Conservation (phyloP, 2,329 filamentous ascomycete species). For the Ophiocordyceps robertsii region DNA sequence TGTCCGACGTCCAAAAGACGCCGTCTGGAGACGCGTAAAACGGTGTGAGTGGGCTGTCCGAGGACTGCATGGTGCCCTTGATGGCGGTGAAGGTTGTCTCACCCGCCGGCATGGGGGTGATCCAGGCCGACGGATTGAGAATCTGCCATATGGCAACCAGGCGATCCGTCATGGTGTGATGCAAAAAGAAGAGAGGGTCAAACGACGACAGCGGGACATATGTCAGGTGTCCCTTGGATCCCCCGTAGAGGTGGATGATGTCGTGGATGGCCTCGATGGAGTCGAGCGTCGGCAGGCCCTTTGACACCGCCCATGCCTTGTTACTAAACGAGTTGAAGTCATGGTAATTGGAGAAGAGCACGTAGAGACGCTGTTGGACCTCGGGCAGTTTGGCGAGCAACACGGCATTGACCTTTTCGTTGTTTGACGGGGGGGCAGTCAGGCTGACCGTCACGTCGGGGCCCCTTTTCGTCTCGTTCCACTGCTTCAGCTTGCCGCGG, state of each 20-base stretch:
- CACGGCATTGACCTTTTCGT: constrained; percentile 38
- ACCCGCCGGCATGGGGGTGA: constrained; percentile 39
- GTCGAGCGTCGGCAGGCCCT: constrained; percentile 38
- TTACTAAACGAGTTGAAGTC: constrained; percentile 59
- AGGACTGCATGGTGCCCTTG: constrained; percentile 38
- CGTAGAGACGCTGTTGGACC: constrained; percentile 51
- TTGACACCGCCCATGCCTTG: constrained; percentile 43
- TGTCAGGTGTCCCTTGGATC: constrained; percentile 52
- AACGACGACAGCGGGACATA: constrained; percentile 62
- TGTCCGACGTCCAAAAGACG: constrained; percentile 55
- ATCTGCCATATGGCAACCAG: constrained; percentile 66
- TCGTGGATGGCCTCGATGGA: constrained; percentile 55
- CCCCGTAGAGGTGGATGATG: constrained; percentile 45
- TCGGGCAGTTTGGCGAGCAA: constrained; percentile 31
- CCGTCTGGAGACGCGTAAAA: constrained; percentile 47
- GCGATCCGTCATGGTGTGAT: constrained; percentile 65
- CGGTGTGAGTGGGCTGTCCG: constrained; percentile 47
- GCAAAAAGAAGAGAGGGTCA: constrained; percentile 68
- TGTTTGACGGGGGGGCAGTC: constrained; percentile 35
- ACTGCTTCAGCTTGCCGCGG: constrained; percentile 37
- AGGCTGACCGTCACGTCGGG: constrained; percentile 23
- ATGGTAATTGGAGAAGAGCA: constrained; percentile 52
- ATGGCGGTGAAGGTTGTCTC: constrained; percentile 48
- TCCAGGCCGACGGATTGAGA: constrained; percentile 55
- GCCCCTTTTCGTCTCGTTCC: constrained; percentile 46